These are phyloP conservation scores for Solanum pinnatisectum DNA, from an alignment of 257 asterid genomes.

Conservation along the genomic window DNA sequence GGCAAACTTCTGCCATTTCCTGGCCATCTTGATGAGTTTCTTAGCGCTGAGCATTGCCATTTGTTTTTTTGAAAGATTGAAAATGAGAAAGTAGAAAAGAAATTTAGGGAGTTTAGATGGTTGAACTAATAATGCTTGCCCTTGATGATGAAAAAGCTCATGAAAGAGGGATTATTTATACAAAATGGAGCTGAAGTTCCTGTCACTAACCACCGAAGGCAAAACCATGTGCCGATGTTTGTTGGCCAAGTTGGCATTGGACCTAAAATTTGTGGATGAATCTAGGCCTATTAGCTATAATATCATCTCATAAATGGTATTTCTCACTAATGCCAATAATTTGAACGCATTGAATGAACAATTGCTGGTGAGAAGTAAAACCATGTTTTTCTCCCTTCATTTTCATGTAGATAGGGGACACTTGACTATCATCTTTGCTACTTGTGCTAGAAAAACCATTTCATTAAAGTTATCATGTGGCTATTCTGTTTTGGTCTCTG, in stretches of 20 bases:
- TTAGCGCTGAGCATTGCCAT: not conserved
- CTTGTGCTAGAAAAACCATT: not conserved
- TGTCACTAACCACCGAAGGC: not conserved
- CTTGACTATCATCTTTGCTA: not conserved
- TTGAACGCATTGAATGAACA: not conserved
- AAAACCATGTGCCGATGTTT: not conserved
- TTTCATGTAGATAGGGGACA: not conserved
- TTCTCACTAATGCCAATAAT: not conserved
- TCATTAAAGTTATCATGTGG: not conserved
- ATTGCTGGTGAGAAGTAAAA: not conserved
- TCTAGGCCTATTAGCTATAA: not conserved
- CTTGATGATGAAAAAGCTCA: not conserved
- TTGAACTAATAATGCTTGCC: not conserved
- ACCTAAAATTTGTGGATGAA: not conserved
- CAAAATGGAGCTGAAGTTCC: not conserved
- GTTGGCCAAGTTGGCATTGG: not conserved
- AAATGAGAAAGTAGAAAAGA: not conserved
- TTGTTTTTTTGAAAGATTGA: not conserved
- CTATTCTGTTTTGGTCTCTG: not conserved
- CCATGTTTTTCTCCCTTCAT: not conserved
- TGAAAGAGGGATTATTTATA: not conserved
- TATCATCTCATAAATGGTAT: not conserved
- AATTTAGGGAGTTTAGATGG: not conserved
- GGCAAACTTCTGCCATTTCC: not conserved
- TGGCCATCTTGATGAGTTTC: not conserved